These are phyloP conservation scores for Fremontodendron californicum DNA, from an alignment of 345 rosid species.

Conservation along the genomic window DNA sequence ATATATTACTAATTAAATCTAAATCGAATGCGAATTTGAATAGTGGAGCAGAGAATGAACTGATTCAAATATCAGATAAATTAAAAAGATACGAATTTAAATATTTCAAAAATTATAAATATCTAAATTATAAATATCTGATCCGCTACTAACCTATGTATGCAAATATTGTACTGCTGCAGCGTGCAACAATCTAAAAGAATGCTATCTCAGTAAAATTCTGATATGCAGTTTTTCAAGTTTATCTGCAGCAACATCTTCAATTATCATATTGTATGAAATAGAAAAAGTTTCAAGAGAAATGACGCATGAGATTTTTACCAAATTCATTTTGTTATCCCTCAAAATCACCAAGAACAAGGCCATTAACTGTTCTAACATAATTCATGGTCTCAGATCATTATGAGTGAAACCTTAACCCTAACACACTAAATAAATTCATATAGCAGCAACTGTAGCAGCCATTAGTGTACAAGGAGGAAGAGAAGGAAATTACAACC, in stretches of 20 bases:
- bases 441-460: constrained; percentile 3
- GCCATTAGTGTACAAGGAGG: constrained; percentile 27
- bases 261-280: not conserved
- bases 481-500: constrained; percentile 18
- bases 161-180: too few species aligned
- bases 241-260: not conserved
- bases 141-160: too few species aligned
- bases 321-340: not conserved
- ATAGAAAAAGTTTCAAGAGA: not conserved
- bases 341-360: not conserved
- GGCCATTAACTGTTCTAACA: not conserved
- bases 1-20: too few species aligned
- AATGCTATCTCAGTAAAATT: not conserved
- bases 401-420: not conserved
- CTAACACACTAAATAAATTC: not conserved
- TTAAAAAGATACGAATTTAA: too few species aligned
- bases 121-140: too few species aligned
- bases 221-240: not conserved
- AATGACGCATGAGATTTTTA: not conserved
- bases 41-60: too few species aligned
- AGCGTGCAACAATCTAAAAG: not conserved
- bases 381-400: not conserved
- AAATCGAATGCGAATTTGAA: too few species aligned
- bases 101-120: too few species aligned
- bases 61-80: too few species aligned